A percentile compares a stretch with the other conserved stretches of the same genome.
Conservation (phyloP, 495 filamentous ascomycete genomes). For the Barbatosphaeria neglecta region DNA sequence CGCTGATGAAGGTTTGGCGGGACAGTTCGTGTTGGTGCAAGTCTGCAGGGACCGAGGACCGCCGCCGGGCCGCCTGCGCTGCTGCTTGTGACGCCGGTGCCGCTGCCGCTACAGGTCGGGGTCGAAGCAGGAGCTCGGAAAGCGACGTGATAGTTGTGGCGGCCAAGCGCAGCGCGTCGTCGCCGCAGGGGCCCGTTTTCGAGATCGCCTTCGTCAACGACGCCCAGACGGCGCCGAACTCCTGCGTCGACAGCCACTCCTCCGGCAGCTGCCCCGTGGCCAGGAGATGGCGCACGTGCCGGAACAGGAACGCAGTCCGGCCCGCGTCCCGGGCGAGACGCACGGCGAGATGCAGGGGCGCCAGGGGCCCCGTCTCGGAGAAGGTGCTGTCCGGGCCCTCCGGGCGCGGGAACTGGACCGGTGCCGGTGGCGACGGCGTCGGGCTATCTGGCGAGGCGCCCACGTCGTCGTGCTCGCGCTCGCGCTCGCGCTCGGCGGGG, state of each 20-base stretch:
- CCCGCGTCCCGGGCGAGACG: slow-evolving; percentile 13
- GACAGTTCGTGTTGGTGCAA: not conserved
- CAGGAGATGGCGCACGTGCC: slow-evolving; percentile 24
- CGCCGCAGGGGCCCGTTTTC: slow-evolving; percentile 8
- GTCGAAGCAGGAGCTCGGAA: slow-evolving; percentile 7
- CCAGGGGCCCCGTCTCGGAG: slow-evolving; percentile 7
- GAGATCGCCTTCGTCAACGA: slow-evolving; percentile 18
- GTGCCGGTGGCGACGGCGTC: too few species aligned
- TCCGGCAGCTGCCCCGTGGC: slow-evolving; percentile 19
- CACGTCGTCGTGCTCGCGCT: too few species aligned
- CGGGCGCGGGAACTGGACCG: slow-evolving; percentile 28
- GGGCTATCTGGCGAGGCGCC: too few species aligned
- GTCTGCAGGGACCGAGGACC: too few species aligned
- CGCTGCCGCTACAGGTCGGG: not conserved
- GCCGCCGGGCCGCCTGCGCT: too few species aligned
- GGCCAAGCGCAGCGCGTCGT: slow-evolving; percentile 25
- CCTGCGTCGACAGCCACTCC: slow-evolving; percentile 31
- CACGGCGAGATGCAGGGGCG: slow-evolving; percentile 16
- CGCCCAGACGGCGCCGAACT: slow-evolving; percentile 26
- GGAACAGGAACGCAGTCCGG: slow-evolving; percentile 16
- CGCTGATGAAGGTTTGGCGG: not conserved
- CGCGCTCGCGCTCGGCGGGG: too few species aligned
- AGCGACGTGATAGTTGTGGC: slow-evolving; percentile 20
- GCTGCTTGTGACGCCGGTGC: too few species aligned
- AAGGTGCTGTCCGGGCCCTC: slow-evolving; percentile 16